Percentiles rank a stretch among this genome's conserved stretches.
Evolutionary conservation across 129 eudicot genomes (phyloP).

Genomic region (Lactuca sativa): DNA sequence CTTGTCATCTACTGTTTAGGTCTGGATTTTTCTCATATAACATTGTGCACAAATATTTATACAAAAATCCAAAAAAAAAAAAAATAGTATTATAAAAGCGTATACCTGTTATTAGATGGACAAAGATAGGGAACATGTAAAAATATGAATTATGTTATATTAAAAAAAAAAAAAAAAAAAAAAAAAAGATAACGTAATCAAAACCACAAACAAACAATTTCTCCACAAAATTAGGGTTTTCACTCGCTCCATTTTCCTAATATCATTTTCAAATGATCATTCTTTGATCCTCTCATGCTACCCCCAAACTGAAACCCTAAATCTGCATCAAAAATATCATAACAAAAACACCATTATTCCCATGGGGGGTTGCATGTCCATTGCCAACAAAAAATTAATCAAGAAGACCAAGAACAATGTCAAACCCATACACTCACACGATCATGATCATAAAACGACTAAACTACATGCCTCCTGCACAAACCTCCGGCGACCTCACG

Average conservation of each 20-base stretch:
- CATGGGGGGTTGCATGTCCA: slow-evolving; percentile 90
- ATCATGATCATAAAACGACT: slow-evolving; percentile 18
- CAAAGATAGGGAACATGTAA: neutral
- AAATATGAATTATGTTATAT: neutral
- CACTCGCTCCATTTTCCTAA: slow-evolving; percentile 28
- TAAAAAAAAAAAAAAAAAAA: slow-evolving; percentile 13
- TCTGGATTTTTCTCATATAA: too few species aligned
- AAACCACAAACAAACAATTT: slow-evolving; percentile 27
- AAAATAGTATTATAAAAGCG: too few species aligned
- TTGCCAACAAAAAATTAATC: slow-evolving; percentile 33
- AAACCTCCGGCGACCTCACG: slow-evolving; percentile 32
- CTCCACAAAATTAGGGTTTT: slow-evolving; percentile 35
- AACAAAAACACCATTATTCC: slow-evolving; percentile 25
- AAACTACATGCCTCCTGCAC: slow-evolving; percentile 18
- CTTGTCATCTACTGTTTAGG: too few species aligned
- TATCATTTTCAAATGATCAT: slow-evolving; percentile 31
- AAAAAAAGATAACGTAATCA: slow-evolving; percentile 5
- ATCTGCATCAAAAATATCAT: slow-evolving; percentile 16
- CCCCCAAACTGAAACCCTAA: slow-evolving; percentile 41
- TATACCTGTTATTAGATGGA: too few species aligned
- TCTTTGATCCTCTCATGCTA: slow-evolving; percentile 38
- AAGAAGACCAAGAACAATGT: slow-evolving; percentile 38
- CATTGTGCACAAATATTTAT: too few species aligned
- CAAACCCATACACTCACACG: slow-evolving; percentile 22
- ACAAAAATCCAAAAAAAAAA: too few species aligned